A percentile compares a stretch with the other conserved stretches of the same genome.
These are phyloP conservation scores for Salinomyces thailandicus DNA, from an alignment of 2,329 filamentous ascomycete genomes.

Conservation along the genomic window DNA sequence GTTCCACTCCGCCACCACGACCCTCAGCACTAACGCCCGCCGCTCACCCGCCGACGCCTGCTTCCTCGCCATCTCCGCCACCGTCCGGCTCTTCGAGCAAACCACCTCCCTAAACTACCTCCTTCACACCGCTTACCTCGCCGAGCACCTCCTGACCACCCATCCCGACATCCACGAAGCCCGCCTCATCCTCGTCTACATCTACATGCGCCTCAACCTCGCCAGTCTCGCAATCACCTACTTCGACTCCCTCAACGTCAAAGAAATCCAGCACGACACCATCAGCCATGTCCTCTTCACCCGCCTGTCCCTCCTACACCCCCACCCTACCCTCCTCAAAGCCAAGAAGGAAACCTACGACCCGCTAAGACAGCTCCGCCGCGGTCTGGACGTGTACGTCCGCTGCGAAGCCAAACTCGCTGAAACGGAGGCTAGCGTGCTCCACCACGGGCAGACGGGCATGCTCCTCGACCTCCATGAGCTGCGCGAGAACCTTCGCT, in stretches of 20 bases:
- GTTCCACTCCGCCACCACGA: slow-evolving; percentile 14
- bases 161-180: slow-evolving; percentile 24
- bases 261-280: slow-evolving; percentile 29
- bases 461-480: slow-evolving; percentile 28
- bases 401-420: slow-evolving; percentile 25
- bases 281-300: slow-evolving; percentile 26
- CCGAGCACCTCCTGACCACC: slow-evolving; percentile 19
- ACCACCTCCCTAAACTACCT: slow-evolving; percentile 13
- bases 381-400: slow-evolving; percentile 21
- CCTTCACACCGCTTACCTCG: slow-evolving; percentile 22
- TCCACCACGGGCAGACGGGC: slow-evolving; percentile 24
- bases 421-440: slow-evolving; percentile 20
- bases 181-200: slow-evolving; percentile 24
- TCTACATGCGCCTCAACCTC: slow-evolving; percentile 26
- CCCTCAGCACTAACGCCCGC: slow-evolving; percentile 9
- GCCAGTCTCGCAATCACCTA: slow-evolving; percentile 21
- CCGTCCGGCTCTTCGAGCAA: slow-evolving; percentile 19
- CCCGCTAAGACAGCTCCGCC: slow-evolving; percentile 19
- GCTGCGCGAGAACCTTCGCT: slow-evolving; percentile 20
- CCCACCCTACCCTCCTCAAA: slow-evolving; percentile 14
- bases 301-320: slow-evolving; percentile 22
- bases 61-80: slow-evolving; percentile 25
- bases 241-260: slow-evolving; percentile 25
- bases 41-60: slow-evolving; percentile 19
- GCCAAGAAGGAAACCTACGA: slow-evolving; percentile 11